Evolutionary conservation across 148 eudicot species (phyloP).

Genomic region (Chenopodium suecicum): DNA sequence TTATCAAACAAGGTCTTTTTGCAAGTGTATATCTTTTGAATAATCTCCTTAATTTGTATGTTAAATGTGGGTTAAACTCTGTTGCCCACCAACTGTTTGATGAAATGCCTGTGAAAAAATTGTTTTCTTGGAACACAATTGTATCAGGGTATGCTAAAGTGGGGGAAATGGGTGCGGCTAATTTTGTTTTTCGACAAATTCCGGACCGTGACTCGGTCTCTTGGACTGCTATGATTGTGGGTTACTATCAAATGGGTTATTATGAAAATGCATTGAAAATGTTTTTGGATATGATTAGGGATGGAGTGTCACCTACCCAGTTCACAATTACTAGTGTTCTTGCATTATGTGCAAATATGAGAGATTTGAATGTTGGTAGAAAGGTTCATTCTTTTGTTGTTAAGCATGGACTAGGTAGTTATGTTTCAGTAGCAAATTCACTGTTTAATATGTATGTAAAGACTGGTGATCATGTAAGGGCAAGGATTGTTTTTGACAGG

Average conservation of each 20-base stretch:
- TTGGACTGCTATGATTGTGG: slow-evolving; percentile 57
- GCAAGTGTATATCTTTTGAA: too few species aligned
- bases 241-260: slow-evolving; percentile 49
- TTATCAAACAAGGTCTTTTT: too few species aligned
- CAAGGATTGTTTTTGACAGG: slow-evolving; percentile 43
- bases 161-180: slow-evolving; percentile 47
- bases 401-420: slow-evolving; percentile 50
- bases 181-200: slow-evolving; percentile 35
- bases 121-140: slow-evolving; percentile 58
- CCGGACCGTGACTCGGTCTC: slow-evolving; percentile 52
- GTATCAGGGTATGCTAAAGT: slow-evolving; percentile 57
- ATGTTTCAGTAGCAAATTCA: slow-evolving; percentile 59
- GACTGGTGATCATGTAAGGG: slow-evolving; percentile 50
- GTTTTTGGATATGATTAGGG: slow-evolving; percentile 51
- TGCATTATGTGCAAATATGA: slow-evolving; percentile 53
- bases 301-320: slow-evolving; percentile 44
- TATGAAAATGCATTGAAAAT: slow-evolving; percentile 37
- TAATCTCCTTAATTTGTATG: too few species aligned
- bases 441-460: slow-evolving; percentile 78
- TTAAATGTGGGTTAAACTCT: too few species aligned
- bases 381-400: slow-evolving; percentile 60
- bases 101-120: slow-evolving; percentile 54
- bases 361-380: slow-evolving; percentile 43
- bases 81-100: slow-evolving; percentile 5
- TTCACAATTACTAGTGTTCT: slow-evolving; percentile 60